Base-by-base conservation (phyloP, 192 early-diverging fungal species). In the Backusella morwellensis region DNA sequence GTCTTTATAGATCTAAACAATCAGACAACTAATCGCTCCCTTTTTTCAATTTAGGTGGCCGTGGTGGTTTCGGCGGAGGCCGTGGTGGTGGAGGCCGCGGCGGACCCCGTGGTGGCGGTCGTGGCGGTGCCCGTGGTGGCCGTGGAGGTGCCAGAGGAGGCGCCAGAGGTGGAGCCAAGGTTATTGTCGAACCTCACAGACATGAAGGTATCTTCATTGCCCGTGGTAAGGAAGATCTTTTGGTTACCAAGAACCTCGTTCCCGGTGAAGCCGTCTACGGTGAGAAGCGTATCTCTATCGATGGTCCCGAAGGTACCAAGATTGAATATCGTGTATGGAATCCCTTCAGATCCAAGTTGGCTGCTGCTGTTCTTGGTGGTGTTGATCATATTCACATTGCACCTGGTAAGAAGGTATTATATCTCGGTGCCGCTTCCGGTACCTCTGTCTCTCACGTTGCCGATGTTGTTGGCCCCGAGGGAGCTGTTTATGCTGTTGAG, bases 251-350 rank as follows among this genome's bases (percentile, higher is more conserved):
- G 93, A 98, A 98, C 89, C 86, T 99, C 73, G 97, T 99, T 59
- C 94, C 96, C 63, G 98, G 98, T 47, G 98, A 99, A 86, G 83
- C 92, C 63, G 96, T 97, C 32, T 99, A 99, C 85, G 97, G 97
- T 70, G 98, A 99, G 87, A 99, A 99, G 93, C 91, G 98, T 81
- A 95, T 99, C 82, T 92, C 93, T 3, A 93, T 98, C 9, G 98
- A 99, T 78, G 96, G 97, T 70, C 83, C 90, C 72, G 98, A 99
- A 69, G 95, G 95, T 72, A 93, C 94, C 79, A 99, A 99, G 88
- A 92, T 92, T 40, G 98, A 99, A 87, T 99, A 99, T 88, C 92
- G 98, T 77, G 96, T 99, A 70, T 99, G 98, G 98, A 99, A 99
- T 85, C 98, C 98, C 76, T 99, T 99, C 94, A 91, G 98, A 79